Conservation (phyloP, 2,329 filamentous ascomycete species). For the Paraphoma chrysanthemicola region DNA sequence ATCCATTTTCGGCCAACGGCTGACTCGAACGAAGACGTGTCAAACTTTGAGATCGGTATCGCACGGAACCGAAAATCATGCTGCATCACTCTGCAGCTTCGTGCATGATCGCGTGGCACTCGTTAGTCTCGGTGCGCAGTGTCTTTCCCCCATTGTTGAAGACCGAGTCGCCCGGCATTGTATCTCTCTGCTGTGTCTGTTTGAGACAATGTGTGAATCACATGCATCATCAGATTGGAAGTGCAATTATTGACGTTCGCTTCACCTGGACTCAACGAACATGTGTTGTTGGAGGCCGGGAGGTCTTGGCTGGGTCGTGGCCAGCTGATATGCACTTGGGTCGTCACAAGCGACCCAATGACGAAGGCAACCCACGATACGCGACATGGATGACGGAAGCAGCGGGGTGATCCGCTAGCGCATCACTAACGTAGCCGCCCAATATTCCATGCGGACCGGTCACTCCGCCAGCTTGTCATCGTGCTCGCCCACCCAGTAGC, state of each 20-base stretch:
- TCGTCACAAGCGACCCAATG: conserved; percentile 6
- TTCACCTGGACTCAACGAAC: no score
- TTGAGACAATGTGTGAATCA: neutral
- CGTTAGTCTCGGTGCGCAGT: neutral
- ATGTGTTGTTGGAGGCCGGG: neutral
- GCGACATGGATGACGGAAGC: conserved; percentile 1
- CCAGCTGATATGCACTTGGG: conserved; percentile 1
- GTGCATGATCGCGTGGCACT: conserved; percentile 2
- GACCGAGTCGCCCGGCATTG: neutral
- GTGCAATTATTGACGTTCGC: no score
- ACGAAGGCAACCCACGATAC: neutral
- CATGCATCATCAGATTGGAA: no score
- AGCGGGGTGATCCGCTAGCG: neutral
- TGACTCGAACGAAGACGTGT: neutral
- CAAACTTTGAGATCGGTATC: neutral
- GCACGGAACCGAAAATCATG: neutral
- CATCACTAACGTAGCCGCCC: neutral
- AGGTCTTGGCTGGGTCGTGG: neutral
- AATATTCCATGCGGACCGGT: neutral
- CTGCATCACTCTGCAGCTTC: neutral
- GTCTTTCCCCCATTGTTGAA: neutral
- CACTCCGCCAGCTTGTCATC: no score
- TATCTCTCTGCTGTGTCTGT: neutral
- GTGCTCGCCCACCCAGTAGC: conserved; percentile 29
- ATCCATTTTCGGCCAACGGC: neutral